These are phyloP conservation scores for Neurospora sublineolata DNA, from an alignment of 495 filamentous ascomycete species.

Conservation along the genomic window DNA sequence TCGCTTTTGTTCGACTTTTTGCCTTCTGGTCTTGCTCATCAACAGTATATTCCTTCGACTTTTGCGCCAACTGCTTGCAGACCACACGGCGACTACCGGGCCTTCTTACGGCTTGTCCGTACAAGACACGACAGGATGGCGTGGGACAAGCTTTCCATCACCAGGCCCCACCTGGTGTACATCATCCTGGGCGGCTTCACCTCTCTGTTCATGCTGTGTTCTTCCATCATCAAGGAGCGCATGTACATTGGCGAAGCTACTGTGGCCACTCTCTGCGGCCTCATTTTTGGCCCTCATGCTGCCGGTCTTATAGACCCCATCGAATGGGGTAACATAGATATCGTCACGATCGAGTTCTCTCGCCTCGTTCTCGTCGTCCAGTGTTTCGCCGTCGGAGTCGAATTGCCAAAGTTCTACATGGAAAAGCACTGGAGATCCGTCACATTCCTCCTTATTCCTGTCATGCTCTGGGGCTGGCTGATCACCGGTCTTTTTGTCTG, in stretches of 20 bases:
- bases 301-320: slow-evolving; percentile 79
- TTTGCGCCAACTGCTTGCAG: not conserved
- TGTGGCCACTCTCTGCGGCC: slow-evolving; percentile 86
- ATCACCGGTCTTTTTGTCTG: slow-evolving; percentile 91
- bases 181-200: slow-evolving; percentile 98
- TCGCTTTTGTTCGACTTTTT: not conserved
- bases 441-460: slow-evolving; percentile 73
- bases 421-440: slow-evolving; percentile 96
- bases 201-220: slow-evolving; percentile 95
- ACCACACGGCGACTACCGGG: not conserved
- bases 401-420: slow-evolving; percentile 97
- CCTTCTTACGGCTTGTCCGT: not conserved
- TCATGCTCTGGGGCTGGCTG: slow-evolving; percentile 97
- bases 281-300: slow-evolving; percentile 95
- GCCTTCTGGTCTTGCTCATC: not conserved
- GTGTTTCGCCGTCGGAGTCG: slow-evolving; percentile 98
- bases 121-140: slow-evolving; percentile 45
- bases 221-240: slow-evolving; percentile 93
- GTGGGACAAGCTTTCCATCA: slow-evolving; percentile 87
- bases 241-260: slow-evolving; percentile 99
- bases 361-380: slow-evolving; percentile 96
- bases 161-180: slow-evolving; percentile 94
- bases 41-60: not conserved
- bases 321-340: slow-evolving; percentile 86
- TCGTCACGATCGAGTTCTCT: slow-evolving; percentile 93